phyloP scores from a whole-genome alignment of 306 rosid species.

The Glycine soja region DNA sequence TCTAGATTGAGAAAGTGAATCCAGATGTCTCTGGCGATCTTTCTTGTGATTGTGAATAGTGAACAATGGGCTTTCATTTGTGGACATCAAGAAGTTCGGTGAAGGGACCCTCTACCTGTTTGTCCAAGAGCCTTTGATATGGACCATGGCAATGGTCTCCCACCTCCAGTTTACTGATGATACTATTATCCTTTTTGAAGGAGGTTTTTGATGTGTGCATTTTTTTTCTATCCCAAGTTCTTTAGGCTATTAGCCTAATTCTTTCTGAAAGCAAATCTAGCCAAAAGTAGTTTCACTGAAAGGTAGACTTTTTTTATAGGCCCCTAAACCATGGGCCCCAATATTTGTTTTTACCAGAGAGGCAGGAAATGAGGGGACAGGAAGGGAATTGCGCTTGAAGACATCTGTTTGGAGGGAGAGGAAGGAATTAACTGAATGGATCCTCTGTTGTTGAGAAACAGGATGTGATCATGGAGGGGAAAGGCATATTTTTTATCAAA shows the following conservation, averaged over 20 bases:
- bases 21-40: too few relatives aligned
- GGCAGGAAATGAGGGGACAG: too few relatives aligned
- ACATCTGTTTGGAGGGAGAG: background rate
- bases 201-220: background rate
- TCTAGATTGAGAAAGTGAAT: too few relatives aligned
- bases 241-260: background rate
- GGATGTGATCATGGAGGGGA: background rate
- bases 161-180: background rate
- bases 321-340: background rate
- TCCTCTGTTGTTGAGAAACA: background rate
- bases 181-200: background rate
- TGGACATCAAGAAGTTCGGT: too few relatives aligned
- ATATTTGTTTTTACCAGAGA: background rate
- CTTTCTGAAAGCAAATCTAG: constrained; percentile 4
- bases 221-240: background rate
- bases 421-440: background rate
- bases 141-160: background rate
- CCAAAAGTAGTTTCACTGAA: constrained; percentile 10
- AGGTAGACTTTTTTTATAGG: background rate
- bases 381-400: too few relatives aligned
- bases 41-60: too few relatives aligned
- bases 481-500: background rate
- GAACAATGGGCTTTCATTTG: too few relatives aligned
- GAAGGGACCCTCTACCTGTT: too few relatives aligned
- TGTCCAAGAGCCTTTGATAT: too few relatives aligned